phyloP scores from a whole-genome alignment of 768 basidiomycete genomes.

The Psilocybe cubensis region DNA sequence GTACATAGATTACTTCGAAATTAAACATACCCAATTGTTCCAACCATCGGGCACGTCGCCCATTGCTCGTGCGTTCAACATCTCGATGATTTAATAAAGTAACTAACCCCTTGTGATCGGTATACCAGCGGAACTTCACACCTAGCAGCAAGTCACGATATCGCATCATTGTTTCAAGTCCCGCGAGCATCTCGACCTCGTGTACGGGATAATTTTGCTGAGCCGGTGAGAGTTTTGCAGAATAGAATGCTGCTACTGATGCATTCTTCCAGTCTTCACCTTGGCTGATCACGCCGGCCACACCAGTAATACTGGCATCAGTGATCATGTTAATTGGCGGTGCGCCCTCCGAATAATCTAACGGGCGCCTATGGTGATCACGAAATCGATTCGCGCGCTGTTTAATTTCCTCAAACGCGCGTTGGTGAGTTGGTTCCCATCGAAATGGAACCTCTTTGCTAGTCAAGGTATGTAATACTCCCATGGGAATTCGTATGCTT shows the following conservation, averaged over 20 bases:
- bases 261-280: constrained; percentile 23
- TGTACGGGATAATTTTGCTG: constrained; percentile 43
- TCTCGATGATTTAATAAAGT: constrained; percentile 36
- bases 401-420: constrained; percentile 37
- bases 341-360: constrained; percentile 17
- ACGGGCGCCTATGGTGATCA: constrained; percentile 21
- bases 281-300: constrained; percentile 27
- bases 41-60: constrained; percentile 40
- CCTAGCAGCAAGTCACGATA: constrained; percentile 34
- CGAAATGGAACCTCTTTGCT: constrained; percentile 24
- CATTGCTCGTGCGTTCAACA: no score
- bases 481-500: constrained; percentile 37
- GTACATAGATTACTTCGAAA: constrained; percentile 33
- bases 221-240: constrained; percentile 34
- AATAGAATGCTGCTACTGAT: constrained; percentile 32
- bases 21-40: constrained; percentile 42
- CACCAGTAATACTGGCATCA: constrained; percentile 29
- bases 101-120: constrained; percentile 35
- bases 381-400: constrained; percentile 9
- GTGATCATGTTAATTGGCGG: constrained; percentile 28
- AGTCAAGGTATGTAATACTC: constrained; percentile 25
- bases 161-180: constrained; percentile 35
- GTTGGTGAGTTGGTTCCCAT: constrained; percentile 26
- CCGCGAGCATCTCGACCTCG: constrained; percentile 39
- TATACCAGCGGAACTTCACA: constrained; percentile 29